phyloP scores from a whole-genome alignment of 495 filamentous ascomycete genomes.

The Staphylotrichum longicolle region DNA sequence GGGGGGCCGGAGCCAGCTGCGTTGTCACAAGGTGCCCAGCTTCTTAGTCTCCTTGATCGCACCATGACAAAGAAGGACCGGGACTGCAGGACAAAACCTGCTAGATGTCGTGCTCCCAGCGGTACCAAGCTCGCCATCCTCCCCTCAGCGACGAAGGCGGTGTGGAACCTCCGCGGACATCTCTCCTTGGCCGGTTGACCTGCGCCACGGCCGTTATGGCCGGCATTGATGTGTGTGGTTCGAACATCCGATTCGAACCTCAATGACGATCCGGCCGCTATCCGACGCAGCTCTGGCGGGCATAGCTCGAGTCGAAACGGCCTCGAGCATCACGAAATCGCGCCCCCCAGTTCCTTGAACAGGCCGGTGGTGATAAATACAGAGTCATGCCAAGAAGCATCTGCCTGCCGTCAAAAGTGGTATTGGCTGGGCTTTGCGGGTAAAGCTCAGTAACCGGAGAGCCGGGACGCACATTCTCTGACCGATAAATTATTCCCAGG shows the following conservation, averaged over 20 bases:
- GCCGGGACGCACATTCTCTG: conserved; percentile 29
- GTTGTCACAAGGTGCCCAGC: not conserved
- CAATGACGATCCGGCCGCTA: not conserved
- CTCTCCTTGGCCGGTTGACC: not conserved
- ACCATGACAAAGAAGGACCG: too few relatives aligned
- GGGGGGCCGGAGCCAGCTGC: not conserved
- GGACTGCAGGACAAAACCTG: not conserved
- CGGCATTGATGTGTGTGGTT: not conserved
- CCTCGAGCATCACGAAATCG: too few relatives aligned
- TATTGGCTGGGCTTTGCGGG: conserved; percentile 25
- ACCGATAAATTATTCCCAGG: conserved; percentile 24
- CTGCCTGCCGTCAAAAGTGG: not conserved
- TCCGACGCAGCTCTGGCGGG: not conserved
- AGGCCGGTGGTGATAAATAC: too few relatives aligned
- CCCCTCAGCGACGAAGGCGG: not conserved
- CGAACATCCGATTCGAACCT: not conserved
- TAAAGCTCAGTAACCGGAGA: conserved; percentile 31
- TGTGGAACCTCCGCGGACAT: not conserved
- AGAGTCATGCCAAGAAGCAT: too few relatives aligned
- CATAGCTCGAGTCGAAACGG: too few relatives aligned
- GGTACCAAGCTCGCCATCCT: conserved; percentile 14
- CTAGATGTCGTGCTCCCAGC: conserved; percentile 22
- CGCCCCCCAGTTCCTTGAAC: too few relatives aligned
- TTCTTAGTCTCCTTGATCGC: not conserved
- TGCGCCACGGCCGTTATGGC: too few relatives aligned